Evolutionary conservation across 208 protist species (phyloP).

Genomic region (Leishmania tarentolae): DNA sequence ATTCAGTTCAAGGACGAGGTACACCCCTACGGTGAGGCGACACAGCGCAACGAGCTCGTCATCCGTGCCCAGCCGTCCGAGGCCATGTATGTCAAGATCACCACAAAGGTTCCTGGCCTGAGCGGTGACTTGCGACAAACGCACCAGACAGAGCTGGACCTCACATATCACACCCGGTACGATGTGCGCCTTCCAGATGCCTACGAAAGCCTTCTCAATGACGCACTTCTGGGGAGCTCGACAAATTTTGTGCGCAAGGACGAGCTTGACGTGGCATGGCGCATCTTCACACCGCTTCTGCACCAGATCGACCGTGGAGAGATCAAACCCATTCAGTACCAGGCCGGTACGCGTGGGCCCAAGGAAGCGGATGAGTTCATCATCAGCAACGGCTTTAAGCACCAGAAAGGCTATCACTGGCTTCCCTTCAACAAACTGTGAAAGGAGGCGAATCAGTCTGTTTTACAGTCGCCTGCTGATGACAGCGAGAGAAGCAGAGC

Average conservation of each 20-base stretch:
- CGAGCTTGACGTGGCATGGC: constrained; percentile 92
- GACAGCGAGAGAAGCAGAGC: not conserved
- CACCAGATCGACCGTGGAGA: constrained; percentile 83
- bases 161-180: constrained; percentile 87
- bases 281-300: constrained; percentile 91
- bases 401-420: constrained; percentile 56
- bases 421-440: constrained; percentile 61
- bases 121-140: constrained; percentile 67
- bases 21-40: constrained; percentile 71
- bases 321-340: constrained; percentile 67
- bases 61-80: constrained; percentile 92
- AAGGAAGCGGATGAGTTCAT: constrained; percentile 76
- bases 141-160: constrained; percentile 89
- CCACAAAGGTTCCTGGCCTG: constrained; percentile 85
- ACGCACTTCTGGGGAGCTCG: constrained; percentile 80
- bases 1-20: constrained; percentile 92
- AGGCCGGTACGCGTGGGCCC: constrained; percentile 84
- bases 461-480: not conserved
- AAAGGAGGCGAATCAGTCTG: not conserved
- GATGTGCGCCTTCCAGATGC: constrained; percentile 85
- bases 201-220: constrained; percentile 92
- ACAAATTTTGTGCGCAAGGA: constrained; percentile 93
- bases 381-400: constrained; percentile 59
- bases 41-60: constrained; percentile 92
- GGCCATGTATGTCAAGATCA: constrained; percentile 94